Evolutionary conservation across 108 stramenopile genomes (phyloP), one percentile per base, ranked within the genome.

Genomic region (Aurantiochytrium sp.): DNA sequence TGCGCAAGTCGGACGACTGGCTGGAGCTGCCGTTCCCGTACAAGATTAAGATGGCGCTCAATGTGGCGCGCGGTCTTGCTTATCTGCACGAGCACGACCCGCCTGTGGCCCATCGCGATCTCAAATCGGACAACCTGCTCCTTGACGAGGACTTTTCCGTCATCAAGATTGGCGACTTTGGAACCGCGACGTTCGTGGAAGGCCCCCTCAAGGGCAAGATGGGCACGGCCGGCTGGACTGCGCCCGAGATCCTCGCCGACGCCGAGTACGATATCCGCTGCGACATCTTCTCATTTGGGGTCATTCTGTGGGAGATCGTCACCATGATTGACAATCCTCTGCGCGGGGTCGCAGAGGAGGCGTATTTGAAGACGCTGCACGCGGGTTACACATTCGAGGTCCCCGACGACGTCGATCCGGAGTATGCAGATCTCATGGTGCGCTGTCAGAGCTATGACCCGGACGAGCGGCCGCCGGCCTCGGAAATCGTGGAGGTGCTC

Each of bases 41-140:
- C 1, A 81, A 81, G 73, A 41, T 81, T 24, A 37, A 22, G 45
- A 81, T 81, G 73, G 73, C 73, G 6, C 8, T 37, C 6, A 96
- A 97, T 85, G 95, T 99, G 39, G 98, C 98, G 2, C 96, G 96
- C 87, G 98, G 97, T 24, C 98, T 99, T 96, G 54, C 5, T n/a
- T 98, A 96, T 87, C 92, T 98, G 87, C 98, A 97, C 91, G 93
- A 93, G 45, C 96, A 95, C 86, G 94, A 95, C 24, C 96, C 97
- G 42, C 96, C 97, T 4, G 97, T 99, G 81, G 96, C 98, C 52
- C 99, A 99, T 91, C 93, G 99, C 21, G 99, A 99, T 88, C 90
- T 99, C 22, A 99, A 99, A 89, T 96, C 95, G 68, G 97, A 98
- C 91, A 99, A 99, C 90, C 96, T 99, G 52, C 98, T 99, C 92